Evolutionary conservation across 495 filamentous ascomycete species (phyloP).

Genomic region (Monascus purpureus): DNA sequence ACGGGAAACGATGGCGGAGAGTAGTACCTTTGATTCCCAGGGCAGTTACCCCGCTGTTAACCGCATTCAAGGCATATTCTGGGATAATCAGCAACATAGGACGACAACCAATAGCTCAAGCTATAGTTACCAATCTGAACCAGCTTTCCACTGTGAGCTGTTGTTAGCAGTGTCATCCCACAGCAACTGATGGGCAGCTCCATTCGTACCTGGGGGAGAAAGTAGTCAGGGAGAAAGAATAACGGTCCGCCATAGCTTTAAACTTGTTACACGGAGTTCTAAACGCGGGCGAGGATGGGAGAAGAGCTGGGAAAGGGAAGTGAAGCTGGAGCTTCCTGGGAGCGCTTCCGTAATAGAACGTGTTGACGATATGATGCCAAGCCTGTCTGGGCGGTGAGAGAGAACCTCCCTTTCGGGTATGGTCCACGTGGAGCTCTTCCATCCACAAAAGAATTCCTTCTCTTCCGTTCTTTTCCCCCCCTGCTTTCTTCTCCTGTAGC

Average conservation of each 20-base stretch:
- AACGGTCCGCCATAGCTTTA: conserved; percentile 79
- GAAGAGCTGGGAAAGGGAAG: conserved; percentile 3
- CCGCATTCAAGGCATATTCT: conserved; percentile 99
- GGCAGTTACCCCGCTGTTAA: conserved; percentile 97
- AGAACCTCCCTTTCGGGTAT: conserved; percentile 1
- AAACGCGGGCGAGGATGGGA: conserved; percentile 3
- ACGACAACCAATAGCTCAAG: neutral
- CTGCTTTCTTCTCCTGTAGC: conserved; percentile 6
- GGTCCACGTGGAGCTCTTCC: conserved; percentile 1
- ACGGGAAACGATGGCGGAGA: neutral
- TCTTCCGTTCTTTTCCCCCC: conserved; percentile 2
- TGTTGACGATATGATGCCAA: conserved; percentile 15
- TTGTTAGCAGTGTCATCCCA: conserved; percentile 28
- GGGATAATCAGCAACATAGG: conserved; percentile 2
- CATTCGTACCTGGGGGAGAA: conserved; percentile 91
- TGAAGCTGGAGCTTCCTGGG: conserved; percentile 8
- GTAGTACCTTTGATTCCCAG: conserved; percentile 93
- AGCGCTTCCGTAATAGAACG: conserved; percentile 13
- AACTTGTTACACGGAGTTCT: conserved; percentile 2
- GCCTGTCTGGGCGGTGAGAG: conserved; percentile 20
- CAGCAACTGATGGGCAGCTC: conserved; percentile 6
- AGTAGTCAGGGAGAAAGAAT: conserved; percentile 97
- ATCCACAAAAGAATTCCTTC: conserved; percentile 2
- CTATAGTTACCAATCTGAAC: conserved; percentile 47
- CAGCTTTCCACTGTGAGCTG: conserved; percentile 68